Percentiles rank a stretch among this genome's conserved stretches.
phyloP scores from a whole-genome alignment of 2,329 filamentous ascomycete genomes.

The Chrysoporthe austroafricana region DNA sequence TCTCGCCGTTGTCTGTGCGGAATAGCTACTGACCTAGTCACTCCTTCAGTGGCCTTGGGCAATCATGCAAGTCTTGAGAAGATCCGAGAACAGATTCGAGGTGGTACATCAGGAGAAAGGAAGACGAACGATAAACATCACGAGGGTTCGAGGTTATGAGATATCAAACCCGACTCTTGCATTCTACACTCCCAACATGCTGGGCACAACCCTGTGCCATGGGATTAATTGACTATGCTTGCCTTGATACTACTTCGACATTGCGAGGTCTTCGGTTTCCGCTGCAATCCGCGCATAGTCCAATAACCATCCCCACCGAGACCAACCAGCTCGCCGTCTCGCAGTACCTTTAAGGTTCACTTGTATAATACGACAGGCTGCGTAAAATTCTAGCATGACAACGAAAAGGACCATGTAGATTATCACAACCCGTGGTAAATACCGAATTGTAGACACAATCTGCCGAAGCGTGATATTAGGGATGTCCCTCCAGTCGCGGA shows the following conservation, averaged over 20 bases:
- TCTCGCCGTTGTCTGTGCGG: background rate
- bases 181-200: background rate
- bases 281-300: background rate
- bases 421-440: no score
- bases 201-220: background rate
- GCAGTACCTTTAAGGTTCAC: background rate
- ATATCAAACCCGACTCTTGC: background rate
- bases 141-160: background rate
- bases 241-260: no score
- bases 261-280: no score
- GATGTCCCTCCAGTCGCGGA: no score
- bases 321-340: background rate
- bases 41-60: background rate
- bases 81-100: slow-evolving; percentile 1
- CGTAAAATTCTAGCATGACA: no score
- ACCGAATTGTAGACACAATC: no score
- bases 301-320: background rate
- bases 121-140: background rate
- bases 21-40: background rate
- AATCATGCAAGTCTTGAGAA: background rate
- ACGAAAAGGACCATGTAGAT: no score
- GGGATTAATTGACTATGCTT: no score
- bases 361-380: background rate
- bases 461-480: no score
- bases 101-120: background rate